Evolutionary conservation across 164 flowering plant species (phyloP).

Genomic region (Magnolia changhungtana): DNA sequence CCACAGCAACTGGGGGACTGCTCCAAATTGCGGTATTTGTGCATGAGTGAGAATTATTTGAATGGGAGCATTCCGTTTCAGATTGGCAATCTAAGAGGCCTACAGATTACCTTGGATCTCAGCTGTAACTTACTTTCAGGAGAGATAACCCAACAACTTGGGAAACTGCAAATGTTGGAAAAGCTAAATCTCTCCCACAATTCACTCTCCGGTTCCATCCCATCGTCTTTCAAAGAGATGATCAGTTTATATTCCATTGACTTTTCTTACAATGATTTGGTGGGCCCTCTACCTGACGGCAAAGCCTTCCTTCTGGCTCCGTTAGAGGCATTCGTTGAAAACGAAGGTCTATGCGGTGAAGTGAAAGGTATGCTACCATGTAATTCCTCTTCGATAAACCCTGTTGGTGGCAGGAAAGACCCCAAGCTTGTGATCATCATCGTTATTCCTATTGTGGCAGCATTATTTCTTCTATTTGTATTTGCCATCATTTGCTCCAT

Average conservation of each 20-base stretch:
- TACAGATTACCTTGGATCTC: neutral
- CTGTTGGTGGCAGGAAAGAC: neutral
- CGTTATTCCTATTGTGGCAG: neutral
- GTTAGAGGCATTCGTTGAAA: conserved; percentile 1
- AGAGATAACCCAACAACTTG: conserved; percentile 1
- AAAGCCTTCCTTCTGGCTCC: conserved; percentile 3
- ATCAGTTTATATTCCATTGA: neutral
- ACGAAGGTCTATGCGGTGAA: conserved; percentile 6
- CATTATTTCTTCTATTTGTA: neutral
- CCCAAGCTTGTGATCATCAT: neutral
- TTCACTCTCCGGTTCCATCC: conserved; percentile 18
- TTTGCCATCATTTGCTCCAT: neutral
- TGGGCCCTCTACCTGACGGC: conserved; percentile 7
- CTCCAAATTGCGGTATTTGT: conserved; percentile 1
- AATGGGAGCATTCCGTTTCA: conserved; percentile 10
- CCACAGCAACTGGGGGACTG: conserved; percentile 1
- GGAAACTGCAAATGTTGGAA: neutral
- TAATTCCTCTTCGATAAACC: neutral
- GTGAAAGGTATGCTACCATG: conserved; percentile 10
- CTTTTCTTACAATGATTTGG: conserved; percentile 15
- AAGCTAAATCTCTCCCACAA: conserved; percentile 21
- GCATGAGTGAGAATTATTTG: conserved; percentile 1
- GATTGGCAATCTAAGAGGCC: conserved; percentile 2
- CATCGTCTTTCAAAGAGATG: conserved; percentile 13
- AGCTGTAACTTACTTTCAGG: conserved; percentile 1